Percentiles rank a stretch among this genome's conserved stretches.
Conservation (phyloP, 257 asterid species). For the Petrea volubilis region DNA sequence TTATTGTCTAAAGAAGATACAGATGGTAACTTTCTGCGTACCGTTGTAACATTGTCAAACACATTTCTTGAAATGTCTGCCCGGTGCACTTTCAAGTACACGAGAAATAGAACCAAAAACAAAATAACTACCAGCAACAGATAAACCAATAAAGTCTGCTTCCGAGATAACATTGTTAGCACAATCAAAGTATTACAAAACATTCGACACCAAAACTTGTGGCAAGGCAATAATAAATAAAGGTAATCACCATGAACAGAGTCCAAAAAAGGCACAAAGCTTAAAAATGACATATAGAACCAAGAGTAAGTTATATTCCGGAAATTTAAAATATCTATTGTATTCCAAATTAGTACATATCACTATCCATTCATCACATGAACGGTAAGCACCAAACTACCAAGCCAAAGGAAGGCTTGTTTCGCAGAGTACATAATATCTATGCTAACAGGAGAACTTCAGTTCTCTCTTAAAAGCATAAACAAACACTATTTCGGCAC, state of each 20-base stretch:
- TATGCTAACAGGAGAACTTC: slow-evolving; percentile 44
- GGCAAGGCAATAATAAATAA: too few relatives aligned
- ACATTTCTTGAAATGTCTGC: background rate
- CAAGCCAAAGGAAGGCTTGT: slow-evolving; percentile 23
- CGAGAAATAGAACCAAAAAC: background rate
- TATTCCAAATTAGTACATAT: background rate
- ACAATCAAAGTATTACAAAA: too few relatives aligned
- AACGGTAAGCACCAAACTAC: background rate
- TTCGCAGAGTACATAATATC: background rate
- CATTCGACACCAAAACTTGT: too few relatives aligned
- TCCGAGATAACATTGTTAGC: background rate
- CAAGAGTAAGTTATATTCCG: background rate
- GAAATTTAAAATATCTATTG: background rate
- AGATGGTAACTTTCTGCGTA: too few relatives aligned
- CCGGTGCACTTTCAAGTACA: background rate
- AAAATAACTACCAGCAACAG: background rate
- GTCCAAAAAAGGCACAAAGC: background rate
- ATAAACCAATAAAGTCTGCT: background rate
- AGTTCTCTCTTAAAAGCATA: slow-evolving; percentile 43
- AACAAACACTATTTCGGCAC: background rate
- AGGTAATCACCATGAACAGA: background rate
- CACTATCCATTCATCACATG: background rate
- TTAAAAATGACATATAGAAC: background rate
- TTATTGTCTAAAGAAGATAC: too few relatives aligned
- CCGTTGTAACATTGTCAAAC: too few relatives aligned